Base-by-base conservation (phyloP, 805 yeast genomes). In the Candida boleticola region DNA sequence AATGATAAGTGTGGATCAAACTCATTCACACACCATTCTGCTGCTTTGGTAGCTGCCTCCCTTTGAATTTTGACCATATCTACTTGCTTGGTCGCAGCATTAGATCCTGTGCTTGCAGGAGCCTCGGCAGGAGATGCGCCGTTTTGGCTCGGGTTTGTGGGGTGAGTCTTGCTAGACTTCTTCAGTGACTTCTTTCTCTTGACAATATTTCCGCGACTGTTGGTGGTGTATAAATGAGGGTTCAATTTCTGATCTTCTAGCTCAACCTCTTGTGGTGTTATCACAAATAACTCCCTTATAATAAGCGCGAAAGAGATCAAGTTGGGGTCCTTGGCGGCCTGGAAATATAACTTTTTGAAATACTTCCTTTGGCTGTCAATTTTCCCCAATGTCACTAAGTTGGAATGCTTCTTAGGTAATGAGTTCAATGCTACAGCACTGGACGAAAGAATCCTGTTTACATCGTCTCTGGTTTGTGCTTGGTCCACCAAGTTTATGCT, bases 1-100 rank as follows among this genome's bases (percentile, higher is more conserved):
- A 86, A 61, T 5, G 89, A 82, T 14, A 86, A 65, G 57, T 86
- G 95, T 1, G 95, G 95, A 40, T 76, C 79, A 54, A 69, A 86
- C 40, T 80, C 83, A 3, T 61, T 53, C 11, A 45, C 46, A 3
- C 76, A 73, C 90, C 92, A 85, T 17, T 53, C 57, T 3, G 72
- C 68, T 0, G 75, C 76, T 20, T 68, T 68, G 5, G 63, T 68
- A 0, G 88, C 82, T 26, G 74, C 68, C 33, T 71, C 64, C 5
- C 70, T 67, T 41, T 66, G 59, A 4, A 64, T 53, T 26, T 49
- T 44, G 1, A 58, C 47, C 33, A 58, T 44, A 29, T 69, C 72
- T 13, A 68, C 39, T 7, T 51, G 50, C 21, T 61, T 60, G 1
- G 42, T 45, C 2, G 36, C 33, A 16, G 40, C 42, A 16, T 22